These are phyloP conservation scores for Sechiopsis laciniata DNA, from an alignment of 306 rosid genomes.

Conservation along the genomic window DNA sequence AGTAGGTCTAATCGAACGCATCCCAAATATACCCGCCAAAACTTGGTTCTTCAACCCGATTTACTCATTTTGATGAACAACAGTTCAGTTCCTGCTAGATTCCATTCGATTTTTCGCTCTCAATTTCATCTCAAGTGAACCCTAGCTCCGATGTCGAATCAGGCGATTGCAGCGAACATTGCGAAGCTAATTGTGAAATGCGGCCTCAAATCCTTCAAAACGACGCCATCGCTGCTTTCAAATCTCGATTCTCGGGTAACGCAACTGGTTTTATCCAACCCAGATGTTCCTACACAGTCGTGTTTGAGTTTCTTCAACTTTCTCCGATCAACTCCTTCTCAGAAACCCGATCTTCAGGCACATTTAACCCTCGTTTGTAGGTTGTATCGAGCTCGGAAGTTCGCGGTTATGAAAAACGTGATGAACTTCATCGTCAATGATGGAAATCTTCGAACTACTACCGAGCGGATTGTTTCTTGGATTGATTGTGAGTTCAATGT, in stretches of 20 bases:
- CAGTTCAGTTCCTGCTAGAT: neutral
- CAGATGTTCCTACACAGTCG: conserved; percentile 30
- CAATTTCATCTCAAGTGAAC: conserved; percentile 38
- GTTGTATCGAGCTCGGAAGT: conserved; percentile 42
- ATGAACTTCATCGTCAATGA: conserved; percentile 36
- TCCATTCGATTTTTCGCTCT: conserved; percentile 16
- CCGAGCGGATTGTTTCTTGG: conserved; percentile 31
- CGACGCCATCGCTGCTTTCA: conserved; percentile 35
- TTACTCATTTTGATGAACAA: neutral
- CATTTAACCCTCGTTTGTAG: conserved; percentile 42
- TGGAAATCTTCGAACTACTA: conserved; percentile 18
- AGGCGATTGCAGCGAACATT: conserved; percentile 35
- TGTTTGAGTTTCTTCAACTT: conserved; percentile 52
- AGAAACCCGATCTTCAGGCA: conserved; percentile 51
- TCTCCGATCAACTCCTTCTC: conserved; percentile 34
- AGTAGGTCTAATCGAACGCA: no score
- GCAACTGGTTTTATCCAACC: conserved; percentile 52
- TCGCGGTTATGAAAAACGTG: conserved; percentile 42
- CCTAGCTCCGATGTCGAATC: conserved; percentile 24
- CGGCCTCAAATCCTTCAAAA: conserved; percentile 30
- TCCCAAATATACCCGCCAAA: conserved; percentile 1
- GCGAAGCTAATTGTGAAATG: conserved; percentile 29
- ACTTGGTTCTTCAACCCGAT: neutral
- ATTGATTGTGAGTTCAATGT: conserved; percentile 29
- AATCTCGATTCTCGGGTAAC: conserved; percentile 41